Evolutionary conservation across 441 rosid species (phyloP), one percentile per base, ranked within the genome.

Genomic region (Pelargonium fulgidum): DNA sequence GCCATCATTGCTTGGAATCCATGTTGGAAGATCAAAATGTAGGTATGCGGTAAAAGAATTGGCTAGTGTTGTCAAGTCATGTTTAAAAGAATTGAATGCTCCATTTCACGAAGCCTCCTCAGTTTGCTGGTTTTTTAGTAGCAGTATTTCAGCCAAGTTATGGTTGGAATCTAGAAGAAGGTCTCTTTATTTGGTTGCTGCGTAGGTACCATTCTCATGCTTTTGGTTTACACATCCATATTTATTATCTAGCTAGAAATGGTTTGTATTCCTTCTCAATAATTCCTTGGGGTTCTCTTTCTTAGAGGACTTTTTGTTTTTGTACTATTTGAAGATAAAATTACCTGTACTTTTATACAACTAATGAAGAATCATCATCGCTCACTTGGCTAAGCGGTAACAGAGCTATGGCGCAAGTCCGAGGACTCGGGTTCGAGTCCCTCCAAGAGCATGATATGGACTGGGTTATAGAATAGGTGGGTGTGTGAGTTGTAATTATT

Each of bases 101-200:
- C 56, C 56, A 13, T 48, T 48, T 14, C 16, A 14, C n/a, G 56
- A 48, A 48, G 56, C 56, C 14, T 14, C 16, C 16, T 12, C 13
- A 7, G n/a, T 48, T 48, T 14, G 16, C 16, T 48, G 56, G 56
- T 48, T 48, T 48, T 48, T 48, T n/a, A 48, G 16, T 48, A 48
- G 56, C 56, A 48, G n/a, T 14, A n/a, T 11, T 12, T 12, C 13
- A 48, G 56, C 56, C 56, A 13, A 48, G 56, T 12, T 48, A 13
- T 48, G 56, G 56, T 48, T 48, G 56, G n/a, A 48, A 13, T 48
- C 56, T 48, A 48, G 56, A 48, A 48, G 56, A 48, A 48, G n/a
- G 13, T 13, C 14, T n/a, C 5, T 3, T 48, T n/a, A 13, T 12
- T 48, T 48, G n/a, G 56, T 12, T 48, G 56, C 56, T 48, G 56